Conservation (phyloP, 441 rosid genomes). For the Breynia disticha region DNA sequence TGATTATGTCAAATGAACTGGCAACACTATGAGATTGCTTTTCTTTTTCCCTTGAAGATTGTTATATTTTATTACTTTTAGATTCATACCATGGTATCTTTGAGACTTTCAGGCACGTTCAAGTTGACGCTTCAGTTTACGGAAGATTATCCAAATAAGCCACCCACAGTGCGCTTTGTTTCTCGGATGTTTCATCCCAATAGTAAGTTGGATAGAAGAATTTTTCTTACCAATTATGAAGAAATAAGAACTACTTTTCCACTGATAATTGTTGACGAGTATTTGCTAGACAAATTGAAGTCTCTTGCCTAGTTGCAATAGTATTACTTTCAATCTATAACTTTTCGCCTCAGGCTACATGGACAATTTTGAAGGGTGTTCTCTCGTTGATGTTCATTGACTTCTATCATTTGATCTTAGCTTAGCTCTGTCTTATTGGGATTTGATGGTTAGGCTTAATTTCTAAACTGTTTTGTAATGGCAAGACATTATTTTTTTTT, state of each 20-base stretch:
- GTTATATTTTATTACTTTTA: not conserved
- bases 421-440: not conserved
- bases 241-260: not conserved
- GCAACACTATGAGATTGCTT: not conserved
- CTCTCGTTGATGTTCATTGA: not conserved
- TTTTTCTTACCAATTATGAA: not conserved
- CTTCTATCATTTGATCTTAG: not conserved
- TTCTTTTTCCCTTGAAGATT: not conserved
- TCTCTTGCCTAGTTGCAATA: too few relatives aligned
- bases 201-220: slow-evolving; percentile 29
- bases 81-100: not conserved
- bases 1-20: not conserved
- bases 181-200: slow-evolving; percentile 76
- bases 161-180: slow-evolving; percentile 63
- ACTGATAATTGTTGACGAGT: not conserved
- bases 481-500: too few relatives aligned
- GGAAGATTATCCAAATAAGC: slow-evolving; percentile 72
- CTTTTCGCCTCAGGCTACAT: too few relatives aligned
- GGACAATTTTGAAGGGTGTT: not conserved
- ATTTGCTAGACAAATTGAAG: not conserved
- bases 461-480: too few relatives aligned
- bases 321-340: too few relatives aligned
- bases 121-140: slow-evolving; percentile 58
- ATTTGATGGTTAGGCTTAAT: not conserved
- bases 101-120: slow-evolving; percentile 49